A percentile compares a stretch with the other conserved stretches of the same genome.
Conservation (phyloP, 2,329 filamentous ascomycete genomes). For the Dactylonectria macrodidyma region DNA sequence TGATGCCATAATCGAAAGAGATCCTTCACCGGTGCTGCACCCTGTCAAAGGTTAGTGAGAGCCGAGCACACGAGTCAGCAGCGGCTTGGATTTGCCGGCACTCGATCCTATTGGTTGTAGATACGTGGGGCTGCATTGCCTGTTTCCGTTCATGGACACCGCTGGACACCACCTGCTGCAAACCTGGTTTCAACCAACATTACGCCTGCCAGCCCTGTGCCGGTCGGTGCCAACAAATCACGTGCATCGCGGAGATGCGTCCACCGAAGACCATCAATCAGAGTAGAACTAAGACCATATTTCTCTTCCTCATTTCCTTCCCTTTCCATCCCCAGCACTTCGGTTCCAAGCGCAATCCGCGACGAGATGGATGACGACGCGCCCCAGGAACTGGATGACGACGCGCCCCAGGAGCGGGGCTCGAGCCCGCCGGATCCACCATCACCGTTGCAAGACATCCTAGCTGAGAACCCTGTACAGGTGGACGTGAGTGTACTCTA, state of each 20-base stretch:
- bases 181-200: conserved; percentile 5
- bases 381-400: not conserved
- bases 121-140: not conserved
- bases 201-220: not conserved
- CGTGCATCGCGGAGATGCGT: not conserved
- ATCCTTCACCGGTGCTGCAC: not conserved
- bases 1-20: conserved; percentile 49
- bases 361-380: conserved; percentile 4
- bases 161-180: not conserved
- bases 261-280: not conserved
- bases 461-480: conserved; percentile 8
- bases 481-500: conserved; percentile 12
- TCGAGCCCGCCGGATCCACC: conserved; percentile 1
- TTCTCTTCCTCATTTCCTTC: not conserved
- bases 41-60: not conserved
- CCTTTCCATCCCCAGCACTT: conserved; percentile 1
- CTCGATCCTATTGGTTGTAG: not conserved
- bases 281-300: not conserved
- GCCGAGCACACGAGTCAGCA: not conserved
- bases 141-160: conserved; percentile 2
- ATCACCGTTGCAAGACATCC: not conserved
- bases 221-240: conserved; percentile 1
- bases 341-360: conserved; percentile 1
- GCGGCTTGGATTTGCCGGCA: not conserved
- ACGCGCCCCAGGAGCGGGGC: not conserved